Base-by-base conservation (phyloP, 352 stramenopile genomes). In the Globisporangium acanthophoron region DNA sequence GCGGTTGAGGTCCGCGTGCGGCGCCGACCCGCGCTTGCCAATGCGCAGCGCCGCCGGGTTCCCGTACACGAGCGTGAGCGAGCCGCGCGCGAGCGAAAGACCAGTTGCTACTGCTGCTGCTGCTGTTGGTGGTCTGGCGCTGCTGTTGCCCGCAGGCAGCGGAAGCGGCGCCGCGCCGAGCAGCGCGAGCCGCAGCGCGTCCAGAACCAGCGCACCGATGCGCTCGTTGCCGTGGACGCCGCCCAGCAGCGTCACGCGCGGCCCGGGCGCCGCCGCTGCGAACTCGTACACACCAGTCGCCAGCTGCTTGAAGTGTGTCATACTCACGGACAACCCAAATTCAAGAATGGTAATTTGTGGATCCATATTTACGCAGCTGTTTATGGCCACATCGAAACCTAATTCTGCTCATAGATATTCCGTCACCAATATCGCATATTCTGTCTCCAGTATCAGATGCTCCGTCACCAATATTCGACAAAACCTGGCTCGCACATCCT, bases 171-270 rank as follows among this genome's bases (percentile, higher is more conserved):
- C 58, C 9, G 51, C 59, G 18, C 65, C 43, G 16, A 87, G 58
- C 50, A 88, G 52, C 56, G 67, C 71, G 29, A 80, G 67, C 6
- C 73, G 76, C 62, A 90, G 71, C 33, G 59, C 52, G 57, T 92
- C 79, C 33, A 90, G 63, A 45, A 90, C 77, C 27, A 71, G 57
- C 15, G 84, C 73, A 46, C 79, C 81, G 57, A 88, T 87, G 54
- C 76, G 74, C 64, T 90, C 78, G 67, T 92, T 92, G 58, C 82
- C 80, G 49, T 90, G 82, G 31, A 92, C 78, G 46, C 78, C 78
- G 33, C 80, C 80, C 29, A 88, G 56, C 43, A 90, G 58, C 27
- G 73, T 82, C 64, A 92, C 83, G 62, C 68, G 71, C 21, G 76
- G 75, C 0, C 67, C 31, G 18, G 58, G 33, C 27, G 55, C 41